Base-by-base conservation (phyloP, 352 stramenopile genomes). In the Peronospora belbahrii region DNA sequence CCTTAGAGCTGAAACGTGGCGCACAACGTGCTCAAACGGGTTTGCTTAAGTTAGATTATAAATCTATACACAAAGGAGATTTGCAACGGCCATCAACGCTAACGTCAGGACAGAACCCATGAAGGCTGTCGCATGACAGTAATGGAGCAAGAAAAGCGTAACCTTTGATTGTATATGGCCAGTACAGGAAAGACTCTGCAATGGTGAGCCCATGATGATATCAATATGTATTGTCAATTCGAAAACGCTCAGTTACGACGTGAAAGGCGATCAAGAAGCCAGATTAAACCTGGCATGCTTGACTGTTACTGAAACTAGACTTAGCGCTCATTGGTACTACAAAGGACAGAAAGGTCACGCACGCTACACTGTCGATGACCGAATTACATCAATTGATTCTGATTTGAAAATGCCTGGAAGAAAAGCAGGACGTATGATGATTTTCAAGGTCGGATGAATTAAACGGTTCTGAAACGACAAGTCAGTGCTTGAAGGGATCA, bases 261-360 rank as follows among this genome's bases (percentile, higher is more conserved):
- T 41, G 56, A 65, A 60, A 65, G 56, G 45, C 56, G 39, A 38
- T 19, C 5, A 33, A 56, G 49, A 49, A 53, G 59, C 30, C 51
- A 48, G 49, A 18, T 14, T 24, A 13, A 14, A 14, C n/a, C 45
- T 34, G 20, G 40, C 15, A 47, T 53, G 48, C 23, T 42, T 34
- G 34, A 53, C 40, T 57, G 40, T 23, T 25, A 46, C 53, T 62
- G 53, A 58, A 55, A 51, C 49, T 37, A 15, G 25, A 37, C 3
- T 6, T 19, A 7, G 23, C 24, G 30, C 11, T 40, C 44, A 60
- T 61, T 58, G 42, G 30, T 17, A 17, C 23, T 7, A 4, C 18
- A 35, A 62, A 52, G 19, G 34, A 14, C 36, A 47, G 2, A 18
- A 11, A 24, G 27, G 40, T 11, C 6, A 28, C 11, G 24, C 24